phyloP scores from a whole-genome alignment of 1,284 basidiomycete species.

The Sparassis latifolia region DNA sequence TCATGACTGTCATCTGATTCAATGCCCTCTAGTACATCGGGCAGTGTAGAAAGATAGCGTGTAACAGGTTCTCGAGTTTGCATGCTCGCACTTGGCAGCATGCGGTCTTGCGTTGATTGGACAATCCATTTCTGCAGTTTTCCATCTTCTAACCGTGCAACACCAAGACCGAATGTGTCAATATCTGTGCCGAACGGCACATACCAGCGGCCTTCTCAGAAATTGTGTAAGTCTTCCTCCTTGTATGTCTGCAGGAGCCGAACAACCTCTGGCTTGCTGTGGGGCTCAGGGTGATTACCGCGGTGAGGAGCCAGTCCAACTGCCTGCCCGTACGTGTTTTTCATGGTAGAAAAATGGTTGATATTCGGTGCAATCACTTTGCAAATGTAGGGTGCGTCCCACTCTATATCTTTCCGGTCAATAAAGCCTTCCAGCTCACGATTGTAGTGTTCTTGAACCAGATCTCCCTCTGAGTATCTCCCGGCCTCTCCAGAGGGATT shows the following conservation, averaged over 20 bases:
- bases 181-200: neutral
- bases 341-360: conserved; percentile 17
- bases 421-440: conserved; percentile 15
- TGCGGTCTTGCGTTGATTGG: neutral
- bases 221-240: conserved; percentile 10
- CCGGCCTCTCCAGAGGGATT: conserved; percentile 18
- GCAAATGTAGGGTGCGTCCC: conserved; percentile 7
- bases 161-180: conserved; percentile 1
- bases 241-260: conserved; percentile 13
- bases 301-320: conserved; percentile 14
- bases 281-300: conserved; percentile 15
- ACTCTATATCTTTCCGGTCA: conserved; percentile 10
- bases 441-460: conserved; percentile 23
- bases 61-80: too few relatives aligned
- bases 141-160: neutral
- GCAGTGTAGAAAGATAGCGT: too few relatives aligned
- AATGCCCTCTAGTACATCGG: too few relatives aligned
- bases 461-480: conserved; percentile 15
- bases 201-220: conserved; percentile 9
- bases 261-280: conserved; percentile 16
- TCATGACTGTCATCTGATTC: too few relatives aligned
- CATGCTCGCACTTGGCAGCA: neutral
- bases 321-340: conserved; percentile 14
- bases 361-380: conserved; percentile 18
- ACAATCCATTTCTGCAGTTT: conserved; percentile 1